Conservation (phyloP, 2,329 filamentous ascomycete species). For the Tolypocladium album region DNA sequence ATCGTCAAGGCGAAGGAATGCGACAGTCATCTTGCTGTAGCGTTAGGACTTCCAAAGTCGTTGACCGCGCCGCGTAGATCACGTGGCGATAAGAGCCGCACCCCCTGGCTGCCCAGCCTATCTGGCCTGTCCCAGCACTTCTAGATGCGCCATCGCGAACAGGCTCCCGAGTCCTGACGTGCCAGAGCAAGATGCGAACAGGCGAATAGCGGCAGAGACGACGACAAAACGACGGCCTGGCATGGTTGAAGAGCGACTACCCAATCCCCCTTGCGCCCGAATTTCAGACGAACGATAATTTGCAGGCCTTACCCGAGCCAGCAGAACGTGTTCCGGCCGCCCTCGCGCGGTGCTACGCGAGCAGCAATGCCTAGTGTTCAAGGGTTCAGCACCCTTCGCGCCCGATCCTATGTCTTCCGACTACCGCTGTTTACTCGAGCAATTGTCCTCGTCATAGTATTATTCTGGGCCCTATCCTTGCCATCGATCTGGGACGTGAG, state of each 20-base stretch:
- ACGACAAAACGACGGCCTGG: not conserved
- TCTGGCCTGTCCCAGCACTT: not conserved
- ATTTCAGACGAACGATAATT: not conserved
- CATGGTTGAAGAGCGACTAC: not conserved
- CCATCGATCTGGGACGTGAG: conserved; percentile 61
- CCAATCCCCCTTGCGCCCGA: not conserved
- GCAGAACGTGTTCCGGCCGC: not conserved
- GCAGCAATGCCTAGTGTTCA: conserved; percentile 9
- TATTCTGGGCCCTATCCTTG: conserved; percentile 53
- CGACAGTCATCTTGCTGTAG: too few species aligned
- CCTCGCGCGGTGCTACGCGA: not conserved
- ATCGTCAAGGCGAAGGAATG: too few species aligned
- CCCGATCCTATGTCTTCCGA: conserved; percentile 72
- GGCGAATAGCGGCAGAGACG: not conserved
- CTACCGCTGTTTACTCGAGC: conserved; percentile 80
- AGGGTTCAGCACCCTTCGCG: conserved; percentile 57
- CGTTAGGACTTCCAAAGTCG: too few species aligned
- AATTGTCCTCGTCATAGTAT: conserved; percentile 53
- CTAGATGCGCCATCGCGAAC: not conserved
- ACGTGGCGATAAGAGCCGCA: not conserved
- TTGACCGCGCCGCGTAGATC: not conserved
- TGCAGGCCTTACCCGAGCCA: not conserved
- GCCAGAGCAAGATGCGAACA: conserved; percentile 1
- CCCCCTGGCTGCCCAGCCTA: not conserved
- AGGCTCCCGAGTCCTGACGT: not conserved